Conservation (phyloP, 805 yeast genomes). For the Yueomyces sp. region DNA sequence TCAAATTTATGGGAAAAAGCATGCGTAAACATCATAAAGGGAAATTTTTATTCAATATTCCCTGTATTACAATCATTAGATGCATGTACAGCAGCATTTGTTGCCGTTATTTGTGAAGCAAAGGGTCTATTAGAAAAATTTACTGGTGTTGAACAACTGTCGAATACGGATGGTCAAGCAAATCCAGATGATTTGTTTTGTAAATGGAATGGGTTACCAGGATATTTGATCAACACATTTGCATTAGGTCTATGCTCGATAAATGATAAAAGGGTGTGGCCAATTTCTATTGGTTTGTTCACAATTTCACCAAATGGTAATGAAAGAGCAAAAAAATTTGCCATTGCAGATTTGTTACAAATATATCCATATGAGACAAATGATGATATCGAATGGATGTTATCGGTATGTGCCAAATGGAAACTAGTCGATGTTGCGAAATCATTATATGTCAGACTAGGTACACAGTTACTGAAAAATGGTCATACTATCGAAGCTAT, state of each 20-base stretch:
- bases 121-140: slow-evolving; percentile 41
- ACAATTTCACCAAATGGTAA: slow-evolving; percentile 32
- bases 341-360: slow-evolving; percentile 47
- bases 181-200: slow-evolving; percentile 21
- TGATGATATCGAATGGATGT: slow-evolving; percentile 71
- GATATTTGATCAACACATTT: slow-evolving; percentile 18
- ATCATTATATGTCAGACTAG: slow-evolving; percentile 37
- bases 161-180: slow-evolving; percentile 11
- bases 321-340: slow-evolving; percentile 19
- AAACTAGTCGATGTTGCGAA: slow-evolving; percentile 45
- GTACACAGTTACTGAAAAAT: slow-evolving; percentile 34
- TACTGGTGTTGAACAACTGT: slow-evolving; percentile 7
- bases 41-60: slow-evolving; percentile 42
- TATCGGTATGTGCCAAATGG: slow-evolving; percentile 58
- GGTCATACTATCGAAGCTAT: slow-evolving; percentile 52
- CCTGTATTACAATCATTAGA: slow-evolving; percentile 48
- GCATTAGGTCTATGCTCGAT: slow-evolving; percentile 20
- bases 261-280: slow-evolving; percentile 36
- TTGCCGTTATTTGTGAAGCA: slow-evolving; percentile 49
- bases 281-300: slow-evolving; percentile 58
- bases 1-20: slow-evolving; percentile 39
- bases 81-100: slow-evolving; percentile 48
- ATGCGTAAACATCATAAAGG: slow-evolving; percentile 42
- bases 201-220: slow-evolving; percentile 1
- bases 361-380: slow-evolving; percentile 47